Evolutionary conservation across 441 rosid genomes (phyloP), one percentile per base, ranked within the genome.

Genomic region (Lepidium campestre): DNA sequence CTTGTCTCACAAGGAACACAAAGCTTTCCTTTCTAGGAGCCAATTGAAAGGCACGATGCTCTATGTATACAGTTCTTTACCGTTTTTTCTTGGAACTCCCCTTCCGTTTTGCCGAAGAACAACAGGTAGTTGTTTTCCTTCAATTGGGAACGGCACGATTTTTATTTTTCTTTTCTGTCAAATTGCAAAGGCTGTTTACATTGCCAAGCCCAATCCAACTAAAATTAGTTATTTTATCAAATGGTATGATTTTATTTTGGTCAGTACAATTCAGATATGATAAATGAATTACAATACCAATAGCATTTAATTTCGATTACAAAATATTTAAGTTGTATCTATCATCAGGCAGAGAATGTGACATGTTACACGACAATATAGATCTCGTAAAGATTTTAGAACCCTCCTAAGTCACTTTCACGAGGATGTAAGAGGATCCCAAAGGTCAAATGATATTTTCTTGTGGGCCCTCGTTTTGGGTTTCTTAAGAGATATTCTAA

Each of bases 41-140:
- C 63, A 70, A 5, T 62, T 62, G 50, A 63, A 62, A 40, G 44
- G 64, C 69, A 55, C 17, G 39, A 36, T 62, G 48, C 54, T 62
- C 62, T 41, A 57, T 58, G 49, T 29, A 39, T 29, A 60, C 32
- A 50, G 4, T 42, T 62, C 12, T 37, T 19, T 13, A 14, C 13
- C 18, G 12, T 10, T 23, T 58, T 44, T 22, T 45, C 3, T 4
- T 22, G 3, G 68, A 13, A 18, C 3, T 19, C 39, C 41, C 13
- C 29, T 64, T 34, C 42, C 48, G 19, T 65, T 65, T 41, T 53
- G 42, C 2, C 4, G 27, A 53, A 59, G 6, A 72, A 67, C 77
- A 73, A 73, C 72, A 53, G 39, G 72, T 73, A 73, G 72, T 73
- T 72, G 76, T 59, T 66, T 42, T 52, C 14, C n/a, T n/a, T n/a